Evolutionary conservation across 805 yeast genomes (phyloP).

Genomic region (Kazachstania viticola): DNA sequence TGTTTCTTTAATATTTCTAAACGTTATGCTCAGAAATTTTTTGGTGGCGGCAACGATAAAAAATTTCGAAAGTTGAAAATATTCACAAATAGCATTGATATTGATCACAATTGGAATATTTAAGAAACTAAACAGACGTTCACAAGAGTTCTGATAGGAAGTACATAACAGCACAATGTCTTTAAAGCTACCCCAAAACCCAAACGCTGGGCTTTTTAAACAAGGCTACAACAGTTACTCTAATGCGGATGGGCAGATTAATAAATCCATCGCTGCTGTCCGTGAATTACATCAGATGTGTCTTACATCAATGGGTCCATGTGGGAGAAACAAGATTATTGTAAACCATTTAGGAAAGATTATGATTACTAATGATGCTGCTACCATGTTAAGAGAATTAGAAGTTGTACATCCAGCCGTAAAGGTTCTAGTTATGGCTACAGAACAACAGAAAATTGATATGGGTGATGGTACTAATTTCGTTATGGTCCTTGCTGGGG

Average conservation of each 20-base stretch:
- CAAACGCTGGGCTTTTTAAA: constrained; percentile 86
- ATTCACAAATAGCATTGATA: no score
- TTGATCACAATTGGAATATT: no score
- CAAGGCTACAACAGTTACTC: constrained; percentile 85
- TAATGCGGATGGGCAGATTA: constrained; percentile 89
- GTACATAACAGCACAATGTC: no score
- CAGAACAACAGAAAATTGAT: constrained; percentile 92
- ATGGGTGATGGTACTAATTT: constrained; percentile 95
- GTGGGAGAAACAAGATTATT: constrained; percentile 92
- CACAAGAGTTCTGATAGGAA: no score
- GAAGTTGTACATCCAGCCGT: constrained; percentile 97
- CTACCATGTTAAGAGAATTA: constrained; percentile 86
- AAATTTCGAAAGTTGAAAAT: no score
- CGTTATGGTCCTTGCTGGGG: constrained; percentile 88
- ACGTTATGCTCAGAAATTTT: no score
- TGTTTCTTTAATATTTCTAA: no score
- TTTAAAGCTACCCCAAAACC: constrained; percentile 81
- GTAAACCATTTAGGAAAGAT: constrained; percentile 80
- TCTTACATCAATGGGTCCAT: constrained; percentile 91
- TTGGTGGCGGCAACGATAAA: no score
- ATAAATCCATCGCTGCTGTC: constrained; percentile 86
- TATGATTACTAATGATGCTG: constrained; percentile 93
- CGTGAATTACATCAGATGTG: constrained; percentile 88
- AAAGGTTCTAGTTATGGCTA: constrained; percentile 88
- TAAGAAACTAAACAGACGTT: no score